Evolutionary conservation across 495 filamentous ascomycete species (phyloP), one percentile per base, ranked within the genome.

Genomic region (Glarea lozoyensis): DNA sequence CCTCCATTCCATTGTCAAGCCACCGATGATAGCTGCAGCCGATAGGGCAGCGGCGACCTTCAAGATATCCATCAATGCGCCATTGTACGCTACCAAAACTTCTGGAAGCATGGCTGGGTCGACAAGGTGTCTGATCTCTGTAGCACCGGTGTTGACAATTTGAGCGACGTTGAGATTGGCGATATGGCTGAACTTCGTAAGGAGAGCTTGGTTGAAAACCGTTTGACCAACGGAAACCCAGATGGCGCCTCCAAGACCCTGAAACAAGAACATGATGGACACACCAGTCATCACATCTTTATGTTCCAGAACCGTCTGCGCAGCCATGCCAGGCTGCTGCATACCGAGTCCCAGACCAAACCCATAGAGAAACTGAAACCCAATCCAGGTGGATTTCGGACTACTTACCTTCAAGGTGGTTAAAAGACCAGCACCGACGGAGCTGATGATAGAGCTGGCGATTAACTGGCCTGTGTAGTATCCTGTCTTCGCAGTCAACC

Each of bases 281-380:
- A 77, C 69, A 22, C 75, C 81, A 7, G 74, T 73, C 12, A 81
- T 53, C 3, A 84, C 66, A 49, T 86, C 78, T 0, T 59, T 56
- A 6, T 55, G 50, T 0, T 52, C 41, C 1, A 86, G 65, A 9
- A 63, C 57, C 1, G 70, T 63, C 47, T 81, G 77, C 5, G 76
- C 76, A 5, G 79, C 79, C 29, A 86, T 66, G 17, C 66, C 67
- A 0, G 74, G 60, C 34, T 79, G 75, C 55, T 88, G 84, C 71
- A 86, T 74, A n/a, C 83, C 82, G 7, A 76, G 61, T 0, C 85
- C 86, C 4, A 86, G 54, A 5, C 84, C 86, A 10, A 82, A 68
- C 24, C 86, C 86, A 37, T 69, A 73, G n/a, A 88, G 45, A 40
- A 84, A 67, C 54, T 85, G 75, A 52, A 77, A 86, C 12, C 79